A percentile compares a stretch with the other conserved stretches of the same genome.
phyloP scores from a whole-genome alignment of 1,139 yeast genomes.

The Wickerhamiella pararugosa region DNA sequence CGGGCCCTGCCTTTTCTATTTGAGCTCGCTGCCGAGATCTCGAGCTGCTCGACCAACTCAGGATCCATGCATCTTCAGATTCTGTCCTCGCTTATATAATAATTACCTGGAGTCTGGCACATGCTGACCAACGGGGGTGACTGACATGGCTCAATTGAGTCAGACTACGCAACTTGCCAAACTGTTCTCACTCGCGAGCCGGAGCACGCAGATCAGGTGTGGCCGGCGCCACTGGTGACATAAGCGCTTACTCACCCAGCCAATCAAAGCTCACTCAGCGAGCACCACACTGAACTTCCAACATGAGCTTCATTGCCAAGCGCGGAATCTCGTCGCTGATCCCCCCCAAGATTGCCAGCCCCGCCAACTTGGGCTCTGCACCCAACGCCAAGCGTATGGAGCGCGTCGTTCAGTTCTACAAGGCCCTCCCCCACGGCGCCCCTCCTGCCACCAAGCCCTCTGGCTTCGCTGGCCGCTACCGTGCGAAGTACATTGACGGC shows the following conservation, averaged over 20 bases:
- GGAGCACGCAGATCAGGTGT: too few relatives aligned
- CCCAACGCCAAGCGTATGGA: slow-evolving; percentile 96
- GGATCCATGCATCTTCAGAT: slow-evolving; percentile 1
- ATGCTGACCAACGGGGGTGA: too few relatives aligned
- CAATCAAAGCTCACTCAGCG: slow-evolving; percentile 7
- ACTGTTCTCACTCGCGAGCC: too few relatives aligned
- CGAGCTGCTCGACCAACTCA: slow-evolving; percentile 7
- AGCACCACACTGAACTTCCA: background rate
- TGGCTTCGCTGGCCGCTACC: slow-evolving; percentile 59
- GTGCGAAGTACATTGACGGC: slow-evolving; percentile 64
- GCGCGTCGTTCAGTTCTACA: slow-evolving; percentile 88
- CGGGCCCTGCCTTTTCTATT: slow-evolving; percentile 5
- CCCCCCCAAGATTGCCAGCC: slow-evolving; percentile 98
- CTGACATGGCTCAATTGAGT: too few relatives aligned
- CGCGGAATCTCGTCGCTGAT: slow-evolving; percentile 91
- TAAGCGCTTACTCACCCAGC: background rate
- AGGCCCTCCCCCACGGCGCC: slow-evolving; percentile 86
- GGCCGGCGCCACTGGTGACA: too few relatives aligned
- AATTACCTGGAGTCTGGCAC: too few relatives aligned
- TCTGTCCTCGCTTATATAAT: too few relatives aligned
- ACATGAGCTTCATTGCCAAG: slow-evolving; percentile 75
- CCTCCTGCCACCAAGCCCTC: slow-evolving; percentile 61
- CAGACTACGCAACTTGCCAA: too few relatives aligned
- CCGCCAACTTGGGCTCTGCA: slow-evolving; percentile 82
- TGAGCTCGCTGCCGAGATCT: background rate